Evolutionary conservation across 2,329 filamentous ascomycete species (phyloP).

Genomic region (Berkeleyomyces basicola): DNA sequence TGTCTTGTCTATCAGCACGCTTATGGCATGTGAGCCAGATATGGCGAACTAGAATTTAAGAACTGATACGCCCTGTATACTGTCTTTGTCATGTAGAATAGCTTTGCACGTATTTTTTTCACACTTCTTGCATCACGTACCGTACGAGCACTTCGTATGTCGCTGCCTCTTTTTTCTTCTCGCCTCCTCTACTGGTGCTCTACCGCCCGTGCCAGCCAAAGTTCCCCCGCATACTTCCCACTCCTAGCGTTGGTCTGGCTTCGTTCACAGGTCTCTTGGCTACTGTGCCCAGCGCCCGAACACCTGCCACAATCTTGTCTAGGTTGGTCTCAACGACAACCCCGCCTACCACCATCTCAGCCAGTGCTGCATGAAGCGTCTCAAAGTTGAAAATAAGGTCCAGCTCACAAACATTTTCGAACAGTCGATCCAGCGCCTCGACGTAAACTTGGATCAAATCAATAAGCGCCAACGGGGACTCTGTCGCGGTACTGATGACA

Average conservation of each 20-base stretch:
- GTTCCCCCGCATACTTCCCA: conserved; percentile 37
- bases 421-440: conserved; percentile 82
- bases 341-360: conserved; percentile 89
- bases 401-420: conserved; percentile 96
- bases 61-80: too few species aligned
- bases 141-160: neutral
- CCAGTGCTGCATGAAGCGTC: conserved; percentile 76
- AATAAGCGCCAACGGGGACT: conserved; percentile 85
- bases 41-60: too few species aligned
- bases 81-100: neutral
- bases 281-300: conserved; percentile 59
- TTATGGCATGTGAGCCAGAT: neutral
- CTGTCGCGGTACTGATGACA: conserved; percentile 88
- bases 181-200: conserved; percentile 3
- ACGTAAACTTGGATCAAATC: conserved; percentile 98
- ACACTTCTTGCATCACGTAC: neutral
- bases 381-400: conserved; percentile 99
- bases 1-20: neutral
- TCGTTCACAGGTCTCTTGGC: conserved; percentile 68
- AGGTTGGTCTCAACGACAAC: conserved; percentile 87
- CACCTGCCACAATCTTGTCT: conserved; percentile 74
- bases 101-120: neutral
- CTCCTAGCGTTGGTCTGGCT: conserved; percentile 33
- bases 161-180: neutral
- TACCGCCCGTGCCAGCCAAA: conserved; percentile 37